Conservation (phyloP, 1,284 basidiomycete species). For the Sphagnurus paluster region DNA sequence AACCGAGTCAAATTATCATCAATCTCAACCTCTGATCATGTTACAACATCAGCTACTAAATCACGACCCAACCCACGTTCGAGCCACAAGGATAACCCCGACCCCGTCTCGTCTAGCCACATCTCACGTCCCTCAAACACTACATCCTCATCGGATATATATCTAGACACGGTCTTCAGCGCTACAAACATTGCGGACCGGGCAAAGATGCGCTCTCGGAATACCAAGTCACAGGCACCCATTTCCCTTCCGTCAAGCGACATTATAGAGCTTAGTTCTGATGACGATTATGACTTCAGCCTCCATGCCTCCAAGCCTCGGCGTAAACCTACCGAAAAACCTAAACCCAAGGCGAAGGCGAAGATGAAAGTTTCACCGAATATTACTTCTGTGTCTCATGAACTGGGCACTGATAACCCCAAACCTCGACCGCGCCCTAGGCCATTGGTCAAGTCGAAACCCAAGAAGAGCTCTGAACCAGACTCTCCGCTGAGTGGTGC, state of each 20-base stretch:
- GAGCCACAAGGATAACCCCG: conserved; percentile 11
- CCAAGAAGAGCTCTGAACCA: conserved; percentile 2
- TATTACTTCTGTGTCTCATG: conserved; percentile 7
- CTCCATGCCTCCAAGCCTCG: conserved; percentile 13
- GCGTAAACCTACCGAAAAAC: conserved; percentile 12
- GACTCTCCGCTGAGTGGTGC: conserved; percentile 1
- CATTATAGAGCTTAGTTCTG: conserved; percentile 27
- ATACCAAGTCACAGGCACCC: conserved; percentile 11
- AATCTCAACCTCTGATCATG: conserved; percentile 3
- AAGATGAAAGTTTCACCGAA: too few relatives aligned
- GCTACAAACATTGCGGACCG: conserved; percentile 36
- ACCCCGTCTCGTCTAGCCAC: conserved; percentile 3
- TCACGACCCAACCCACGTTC: conserved; percentile 21
- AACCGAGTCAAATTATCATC: not conserved
- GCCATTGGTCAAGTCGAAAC: conserved; percentile 13
- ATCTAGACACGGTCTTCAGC: conserved; percentile 9
- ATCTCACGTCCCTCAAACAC: not conserved
- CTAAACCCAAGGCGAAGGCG: conserved; percentile 17
- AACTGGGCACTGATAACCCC: conserved; percentile 9
- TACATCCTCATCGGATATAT: conserved; percentile 3
- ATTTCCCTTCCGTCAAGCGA: conserved; percentile 10
- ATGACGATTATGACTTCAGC: conserved; percentile 26
- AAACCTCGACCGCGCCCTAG: conserved; percentile 24
- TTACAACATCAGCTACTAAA: conserved; percentile 7
- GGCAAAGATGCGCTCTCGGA: conserved; percentile 38